Conservation (phyloP, 2,329 filamentous ascomycete genomes). For the Aspergillus sp. region DNA sequence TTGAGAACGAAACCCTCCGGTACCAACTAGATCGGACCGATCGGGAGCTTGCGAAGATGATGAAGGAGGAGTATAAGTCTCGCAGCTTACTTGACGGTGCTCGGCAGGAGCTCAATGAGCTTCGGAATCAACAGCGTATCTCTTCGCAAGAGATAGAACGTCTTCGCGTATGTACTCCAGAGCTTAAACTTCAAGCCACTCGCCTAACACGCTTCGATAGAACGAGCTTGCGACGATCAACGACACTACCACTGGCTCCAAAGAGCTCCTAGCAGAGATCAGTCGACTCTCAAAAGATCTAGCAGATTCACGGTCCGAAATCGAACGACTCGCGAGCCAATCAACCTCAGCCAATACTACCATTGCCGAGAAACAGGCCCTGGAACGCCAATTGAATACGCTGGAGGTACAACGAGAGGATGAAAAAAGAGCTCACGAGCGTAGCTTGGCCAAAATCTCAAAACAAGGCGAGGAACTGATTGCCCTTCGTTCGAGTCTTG, state of each 20-base stretch:
- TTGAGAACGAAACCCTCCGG: conserved; percentile 69
- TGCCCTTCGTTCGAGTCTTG: conserved; percentile 40
- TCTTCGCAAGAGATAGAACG: conserved; percentile 56
- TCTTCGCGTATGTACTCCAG: conserved; percentile 47
- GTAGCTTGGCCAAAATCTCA: conserved; percentile 44
- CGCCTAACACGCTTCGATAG: conserved; percentile 43
- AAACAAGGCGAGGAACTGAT: conserved; percentile 40
- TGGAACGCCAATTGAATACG: conserved; percentile 74
- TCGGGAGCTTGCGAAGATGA: conserved; percentile 51
- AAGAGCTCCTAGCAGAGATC: conserved; percentile 67
- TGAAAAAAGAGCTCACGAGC: conserved; percentile 68
- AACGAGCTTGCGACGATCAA: conserved; percentile 69
- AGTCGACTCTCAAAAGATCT: conserved; percentile 60
- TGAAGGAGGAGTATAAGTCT: conserved; percentile 41
- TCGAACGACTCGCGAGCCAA: conserved; percentile 61
- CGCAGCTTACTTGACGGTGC: conserved; percentile 50
- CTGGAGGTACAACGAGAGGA: conserved; percentile 80
- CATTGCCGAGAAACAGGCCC: conserved; percentile 72
- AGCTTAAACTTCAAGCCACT: background rate
- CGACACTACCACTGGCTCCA: conserved; percentile 64
- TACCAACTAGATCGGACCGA: conserved; percentile 60
- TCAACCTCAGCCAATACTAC: conserved; percentile 62
- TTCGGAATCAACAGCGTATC: conserved; percentile 38
- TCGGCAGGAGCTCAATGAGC: conserved; percentile 43
- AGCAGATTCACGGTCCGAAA: conserved; percentile 56